Base-by-base conservation (phyloP, 768 basidiomycete genomes). In the Termitomyces sp. region DNA sequence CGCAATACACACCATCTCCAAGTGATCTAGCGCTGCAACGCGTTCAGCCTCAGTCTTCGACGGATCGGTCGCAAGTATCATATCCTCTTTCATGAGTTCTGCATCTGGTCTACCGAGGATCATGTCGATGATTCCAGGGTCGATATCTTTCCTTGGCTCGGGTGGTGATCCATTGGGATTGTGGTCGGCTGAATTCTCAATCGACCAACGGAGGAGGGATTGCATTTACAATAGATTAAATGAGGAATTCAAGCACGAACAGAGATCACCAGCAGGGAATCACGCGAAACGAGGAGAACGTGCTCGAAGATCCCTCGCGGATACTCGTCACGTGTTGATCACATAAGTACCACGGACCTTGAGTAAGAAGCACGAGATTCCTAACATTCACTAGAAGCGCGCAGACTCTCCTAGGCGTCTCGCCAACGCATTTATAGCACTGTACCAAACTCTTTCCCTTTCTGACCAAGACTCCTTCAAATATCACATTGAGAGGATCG, bases 21-120 rank as follows among this genome's bases (percentile, higher is more conserved):
- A 71, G 64, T 95, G 79, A 68, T 95, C 94, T 64, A 94, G 73
- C 0, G 92, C 88, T 17, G 75, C 72, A 41, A 91, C 71, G 37
- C 91, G 73, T 16, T 80, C 81, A 28, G 82, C 79, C 58, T 88
- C 83, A 19, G 72, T 69, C 51, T 74, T 76, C 17, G 68, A 70
- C 10, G 73, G 68, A 66, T 94, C 88, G 1, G 79, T 63, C 0
- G 90, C 90, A 23, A 81, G 66, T 1, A 77, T 76, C 66, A 93
- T 76, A 56, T 85, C 82, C 58, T 93, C 90, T 67, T 88, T 89
- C 91, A 96, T 95, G 51, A 84, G 75, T 48, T 81, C 83, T 1
- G 91, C 79, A 65, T 95, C 94, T 0, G 89, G 81, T 64, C 85
- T 90, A 11, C 94, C 94, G 30, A 96, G 78, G 63, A 96, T 91